phyloP scores from a whole-genome alignment of 2,329 filamentous ascomycete species.

The Sporothrix variecibatus region DNA sequence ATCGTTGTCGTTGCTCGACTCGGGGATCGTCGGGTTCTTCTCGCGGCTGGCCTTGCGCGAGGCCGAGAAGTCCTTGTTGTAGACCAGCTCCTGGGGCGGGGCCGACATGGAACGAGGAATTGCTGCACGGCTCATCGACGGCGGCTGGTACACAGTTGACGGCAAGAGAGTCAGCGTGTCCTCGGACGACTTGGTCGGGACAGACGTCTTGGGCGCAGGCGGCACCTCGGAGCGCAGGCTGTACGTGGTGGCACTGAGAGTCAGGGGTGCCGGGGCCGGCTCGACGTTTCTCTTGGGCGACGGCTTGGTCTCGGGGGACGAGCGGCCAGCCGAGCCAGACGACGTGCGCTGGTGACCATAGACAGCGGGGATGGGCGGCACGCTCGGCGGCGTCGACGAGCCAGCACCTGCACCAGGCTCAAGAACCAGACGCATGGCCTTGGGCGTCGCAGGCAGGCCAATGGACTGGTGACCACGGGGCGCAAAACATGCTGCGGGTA shows the following conservation, averaged over 20 bases:
- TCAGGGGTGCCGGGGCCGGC: slow-evolving; percentile 22
- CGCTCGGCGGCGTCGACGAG: slow-evolving; percentile 40
- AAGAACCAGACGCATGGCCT: slow-evolving; percentile 84
- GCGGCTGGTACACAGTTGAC: slow-evolving; percentile 62
- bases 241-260: slow-evolving; percentile 29
- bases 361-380: slow-evolving; percentile 54
- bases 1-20: not conserved
- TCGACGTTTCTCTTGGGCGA: slow-evolving; percentile 36
- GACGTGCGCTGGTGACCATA: slow-evolving; percentile 47
- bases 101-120: slow-evolving; percentile 66
- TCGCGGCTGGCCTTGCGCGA: slow-evolving; percentile 17
- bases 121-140: slow-evolving; percentile 42
- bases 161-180: slow-evolving; percentile 52
- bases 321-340: slow-evolving; percentile 37
- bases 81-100: slow-evolving; percentile 50
- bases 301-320: slow-evolving; percentile 32
- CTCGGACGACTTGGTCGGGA: slow-evolving; percentile 11
- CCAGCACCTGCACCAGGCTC: slow-evolving; percentile 53
- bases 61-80: not conserved
- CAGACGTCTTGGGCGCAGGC: slow-evolving; percentile 22
- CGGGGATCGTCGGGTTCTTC: slow-evolving; percentile 22
- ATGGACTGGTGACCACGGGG: slow-evolving; percentile 56
- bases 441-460: slow-evolving; percentile 86
- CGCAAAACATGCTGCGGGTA: slow-evolving; percentile 52
- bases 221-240: slow-evolving; percentile 31